These are phyloP conservation scores for Coriolopsis trogii DNA, from an alignment of 1,284 basidiomycete species.

Conservation along the genomic window DNA sequence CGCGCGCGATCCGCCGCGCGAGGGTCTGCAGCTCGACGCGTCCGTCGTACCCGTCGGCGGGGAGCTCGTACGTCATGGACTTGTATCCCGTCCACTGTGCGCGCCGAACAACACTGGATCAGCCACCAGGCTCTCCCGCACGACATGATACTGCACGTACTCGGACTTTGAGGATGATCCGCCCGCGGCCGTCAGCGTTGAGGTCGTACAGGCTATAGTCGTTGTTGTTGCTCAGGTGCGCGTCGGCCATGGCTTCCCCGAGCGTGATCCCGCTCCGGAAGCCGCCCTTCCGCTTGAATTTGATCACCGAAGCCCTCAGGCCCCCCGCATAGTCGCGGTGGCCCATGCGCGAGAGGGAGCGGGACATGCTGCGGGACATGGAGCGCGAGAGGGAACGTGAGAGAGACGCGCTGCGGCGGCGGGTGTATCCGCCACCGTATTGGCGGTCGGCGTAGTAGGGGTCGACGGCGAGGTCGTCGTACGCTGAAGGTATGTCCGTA, in stretches of 20 bases:
- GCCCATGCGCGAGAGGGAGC: constrained; percentile 40
- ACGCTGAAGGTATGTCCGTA: constrained; percentile 39
- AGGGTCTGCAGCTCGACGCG: constrained; percentile 67
- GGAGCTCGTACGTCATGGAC: constrained; percentile 75
- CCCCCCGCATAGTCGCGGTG: constrained; percentile 41
- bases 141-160: constrained; percentile 36
- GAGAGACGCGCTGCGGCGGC: constrained; percentile 55
- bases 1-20: constrained; percentile 67
- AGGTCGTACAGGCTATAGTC: constrained; percentile 64
- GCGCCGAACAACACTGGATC: constrained; percentile 1
- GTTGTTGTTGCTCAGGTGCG: constrained; percentile 61
- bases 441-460: constrained; percentile 29
- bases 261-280: constrained; percentile 68
- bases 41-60: constrained; percentile 67
- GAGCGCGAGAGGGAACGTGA: constrained; percentile 58
- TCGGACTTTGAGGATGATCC: constrained; percentile 63
- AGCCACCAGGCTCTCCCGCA: not conserved
- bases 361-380: constrained; percentile 47
- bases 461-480: constrained; percentile 46
- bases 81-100: constrained; percentile 70
- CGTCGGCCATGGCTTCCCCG: constrained; percentile 67
- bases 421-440: constrained; percentile 40
- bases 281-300: constrained; percentile 74
- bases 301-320: constrained; percentile 55
- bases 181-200: constrained; percentile 58